Base-by-base conservation (phyloP, 2,329 filamentous ascomycete genomes). In the Daldinia sp. region DNA sequence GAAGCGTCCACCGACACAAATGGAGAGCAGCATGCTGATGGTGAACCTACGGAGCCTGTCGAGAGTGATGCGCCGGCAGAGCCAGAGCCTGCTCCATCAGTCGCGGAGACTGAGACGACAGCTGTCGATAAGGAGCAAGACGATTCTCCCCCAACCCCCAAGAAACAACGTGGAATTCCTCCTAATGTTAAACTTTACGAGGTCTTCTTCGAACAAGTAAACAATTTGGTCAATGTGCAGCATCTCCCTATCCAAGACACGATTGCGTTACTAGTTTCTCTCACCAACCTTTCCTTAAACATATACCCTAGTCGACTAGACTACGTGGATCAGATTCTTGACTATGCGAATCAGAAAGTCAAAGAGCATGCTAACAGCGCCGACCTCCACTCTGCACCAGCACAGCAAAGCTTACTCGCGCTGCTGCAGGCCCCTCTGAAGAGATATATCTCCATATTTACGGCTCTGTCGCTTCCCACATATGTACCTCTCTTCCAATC, bases 141-240 rank as follows among this genome's bases (percentile, higher is more conserved):
- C 23, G 66, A 72, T 55, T 54, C 70, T 12, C 65, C 77, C 20
- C 66, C 70, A 2, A 69, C 75, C 6, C 68, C 78, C 5, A 80
- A 81, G 67, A 79, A 80, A 63, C 77, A 80, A 55, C 80, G 81
- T 74, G 83, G 88, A 20, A 92, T 93, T 72, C 90, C 91, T 0
- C 87, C 90, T 59, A 91, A 93, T 75, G 90, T 97, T 65, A 95
- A 93, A 81, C 88, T 99, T 26, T 98, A 98, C 79, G 94, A 98
- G 81, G 93, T 98, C 67, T 99, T 98, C 85, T 97, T 98, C 77
- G 91, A 94, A 58, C 96, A 98, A 80, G 96, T 98, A 69, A 92
- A 97, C 77, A 94, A 95, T 76, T 85, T 99, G 58, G 94, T 98
- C 69, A 95, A 94, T 80, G 93, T 92, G 59, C 93, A 98, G 77